These are phyloP conservation scores for Cryptococcus maquisensis DNA, from an alignment of 1,284 basidiomycete genomes.

Conservation along the genomic window DNA sequence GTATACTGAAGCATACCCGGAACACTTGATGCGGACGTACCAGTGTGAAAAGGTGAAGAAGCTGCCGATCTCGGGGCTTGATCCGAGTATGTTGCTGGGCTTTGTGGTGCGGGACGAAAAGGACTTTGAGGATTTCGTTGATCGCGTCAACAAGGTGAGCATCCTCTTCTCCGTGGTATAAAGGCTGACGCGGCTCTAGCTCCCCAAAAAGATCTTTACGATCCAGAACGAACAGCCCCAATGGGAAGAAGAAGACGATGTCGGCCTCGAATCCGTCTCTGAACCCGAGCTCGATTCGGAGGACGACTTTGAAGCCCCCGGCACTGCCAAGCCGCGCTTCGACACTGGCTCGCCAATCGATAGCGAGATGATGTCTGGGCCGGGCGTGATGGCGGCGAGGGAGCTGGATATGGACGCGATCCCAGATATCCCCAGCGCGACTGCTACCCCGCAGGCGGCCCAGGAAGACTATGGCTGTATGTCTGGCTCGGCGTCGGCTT, in stretches of 20 bases:
- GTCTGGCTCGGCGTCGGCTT: not conserved
- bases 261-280: slow-evolving; percentile 73
- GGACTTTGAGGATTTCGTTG: slow-evolving; percentile 79
- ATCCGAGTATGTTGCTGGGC: slow-evolving; percentile 95
- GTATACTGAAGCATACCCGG: slow-evolving; percentile 61
- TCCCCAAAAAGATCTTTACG: slow-evolving; percentile 71
- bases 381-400: no score
- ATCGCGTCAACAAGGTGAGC: slow-evolving; percentile 63
- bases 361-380: no score
- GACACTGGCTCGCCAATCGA: no score
- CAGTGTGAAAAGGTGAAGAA: slow-evolving; percentile 90
- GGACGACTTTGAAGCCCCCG: not conserved
- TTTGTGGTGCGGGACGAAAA: slow-evolving; percentile 77
- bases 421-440: not conserved
- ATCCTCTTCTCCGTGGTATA: not conserved
- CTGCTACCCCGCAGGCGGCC: not conserved
- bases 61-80: slow-evolving; percentile 84
- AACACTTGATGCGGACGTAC: slow-evolving; percentile 73
- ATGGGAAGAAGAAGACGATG: slow-evolving; percentile 69
- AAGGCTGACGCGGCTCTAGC: slow-evolving; percentile 42
- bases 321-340: not conserved
- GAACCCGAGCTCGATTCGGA: slow-evolving; percentile 53
- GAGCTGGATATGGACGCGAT: no score
- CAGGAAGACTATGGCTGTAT: not conserved
- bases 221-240: slow-evolving; percentile 78